A percentile compares a stretch with the other conserved stretches of the same genome.
Evolutionary conservation across 371 early-diverging fungal genomes (phyloP).

Genomic region (Lichtheimia ramosa): DNA sequence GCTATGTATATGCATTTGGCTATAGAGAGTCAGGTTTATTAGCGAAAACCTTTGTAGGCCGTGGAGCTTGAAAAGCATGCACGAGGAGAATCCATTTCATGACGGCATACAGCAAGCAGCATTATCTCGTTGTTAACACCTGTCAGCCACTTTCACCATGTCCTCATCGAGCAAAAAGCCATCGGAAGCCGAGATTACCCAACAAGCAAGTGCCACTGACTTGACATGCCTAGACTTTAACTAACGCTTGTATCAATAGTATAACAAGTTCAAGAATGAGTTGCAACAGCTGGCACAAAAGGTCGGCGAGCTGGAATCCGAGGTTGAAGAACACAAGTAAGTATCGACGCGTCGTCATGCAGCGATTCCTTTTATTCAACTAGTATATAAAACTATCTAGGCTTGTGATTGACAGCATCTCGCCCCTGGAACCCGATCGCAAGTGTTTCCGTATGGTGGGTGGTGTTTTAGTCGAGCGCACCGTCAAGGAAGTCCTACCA

Average conservation of each 20-base stretch:
- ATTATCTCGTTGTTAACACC: not conserved
- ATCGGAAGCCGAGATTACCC: constrained; percentile 50
- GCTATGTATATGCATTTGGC: too few relatives aligned
- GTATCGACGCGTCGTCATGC: not conserved
- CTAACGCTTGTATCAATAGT: constrained; percentile 29
- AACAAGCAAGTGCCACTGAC: constrained; percentile 26
- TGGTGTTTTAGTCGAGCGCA: constrained; percentile 92
- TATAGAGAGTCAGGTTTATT: too few relatives aligned
- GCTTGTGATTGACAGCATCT: constrained; percentile 91
- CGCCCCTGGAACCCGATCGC: constrained; percentile 77
- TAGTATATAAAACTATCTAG: constrained; percentile 30
- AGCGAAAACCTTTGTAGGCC: too few relatives aligned
- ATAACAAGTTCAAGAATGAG: constrained; percentile 85
- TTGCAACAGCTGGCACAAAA: constrained; percentile 84
- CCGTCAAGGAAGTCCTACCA: constrained; percentile 90
- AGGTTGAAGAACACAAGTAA: constrained; percentile 94
- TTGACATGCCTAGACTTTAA: too few relatives aligned
- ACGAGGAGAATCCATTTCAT: too few relatives aligned
- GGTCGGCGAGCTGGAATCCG: constrained; percentile 92
- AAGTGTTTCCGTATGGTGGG: constrained; percentile 94
- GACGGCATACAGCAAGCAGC: too few relatives aligned
- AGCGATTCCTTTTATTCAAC: not conserved
- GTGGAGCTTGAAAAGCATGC: too few relatives aligned
- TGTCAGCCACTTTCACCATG: not conserved
- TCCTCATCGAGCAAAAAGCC: constrained; percentile 31